A percentile compares a stretch with the other conserved stretches of the same genome.
phyloP scores from a whole-genome alignment of 2,329 filamentous ascomycete genomes.

The Emericellopsis atlantica region DNA sequence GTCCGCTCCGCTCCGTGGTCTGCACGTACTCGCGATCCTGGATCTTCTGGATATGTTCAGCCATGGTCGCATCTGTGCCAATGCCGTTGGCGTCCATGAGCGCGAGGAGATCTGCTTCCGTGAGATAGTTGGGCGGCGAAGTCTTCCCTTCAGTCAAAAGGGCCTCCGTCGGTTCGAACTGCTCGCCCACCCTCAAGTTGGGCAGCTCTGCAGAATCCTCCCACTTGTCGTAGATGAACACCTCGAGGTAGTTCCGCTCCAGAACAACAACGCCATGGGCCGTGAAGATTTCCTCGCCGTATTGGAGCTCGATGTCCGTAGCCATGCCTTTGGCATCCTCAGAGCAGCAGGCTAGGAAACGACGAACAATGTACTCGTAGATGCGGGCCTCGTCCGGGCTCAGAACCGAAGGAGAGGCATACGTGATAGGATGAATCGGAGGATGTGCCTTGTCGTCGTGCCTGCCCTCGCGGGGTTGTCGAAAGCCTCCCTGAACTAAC shows the following conservation, averaged over 20 bases:
- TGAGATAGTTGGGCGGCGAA: constrained; percentile 70
- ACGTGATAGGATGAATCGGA: constrained; percentile 92
- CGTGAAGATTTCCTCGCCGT: constrained; percentile 72
- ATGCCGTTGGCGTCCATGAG: constrained; percentile 99
- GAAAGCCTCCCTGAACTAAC: constrained; percentile 64
- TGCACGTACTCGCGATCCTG: constrained; percentile 80
- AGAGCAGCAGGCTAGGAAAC: constrained; percentile 91
- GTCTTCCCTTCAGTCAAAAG: constrained; percentile 89
- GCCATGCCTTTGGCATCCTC: constrained; percentile 81
- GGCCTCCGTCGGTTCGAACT: constrained; percentile 78
- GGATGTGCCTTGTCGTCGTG: constrained; percentile 97
- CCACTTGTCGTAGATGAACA: constrained; percentile 96
- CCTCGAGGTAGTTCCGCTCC: constrained; percentile 85
- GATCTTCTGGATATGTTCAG: constrained; percentile 94
- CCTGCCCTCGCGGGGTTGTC: constrained; percentile 66
- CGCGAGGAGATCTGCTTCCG: constrained; percentile 87
- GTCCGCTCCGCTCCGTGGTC: constrained; percentile 35
- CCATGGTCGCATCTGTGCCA: constrained; percentile 97
- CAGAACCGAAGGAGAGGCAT: constrained; percentile 52
- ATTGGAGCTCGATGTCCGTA: constrained; percentile 74
- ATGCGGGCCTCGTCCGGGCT: constrained; percentile 60
- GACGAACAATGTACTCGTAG: constrained; percentile 84
- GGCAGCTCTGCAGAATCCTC: constrained; percentile 76
- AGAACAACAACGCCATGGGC: constrained; percentile 76
- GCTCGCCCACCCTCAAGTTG: constrained; percentile 64